These are phyloP conservation scores for Neurospora sp. DNA, from an alignment of 495 filamentous ascomycete genomes.

Conservation along the genomic window DNA sequence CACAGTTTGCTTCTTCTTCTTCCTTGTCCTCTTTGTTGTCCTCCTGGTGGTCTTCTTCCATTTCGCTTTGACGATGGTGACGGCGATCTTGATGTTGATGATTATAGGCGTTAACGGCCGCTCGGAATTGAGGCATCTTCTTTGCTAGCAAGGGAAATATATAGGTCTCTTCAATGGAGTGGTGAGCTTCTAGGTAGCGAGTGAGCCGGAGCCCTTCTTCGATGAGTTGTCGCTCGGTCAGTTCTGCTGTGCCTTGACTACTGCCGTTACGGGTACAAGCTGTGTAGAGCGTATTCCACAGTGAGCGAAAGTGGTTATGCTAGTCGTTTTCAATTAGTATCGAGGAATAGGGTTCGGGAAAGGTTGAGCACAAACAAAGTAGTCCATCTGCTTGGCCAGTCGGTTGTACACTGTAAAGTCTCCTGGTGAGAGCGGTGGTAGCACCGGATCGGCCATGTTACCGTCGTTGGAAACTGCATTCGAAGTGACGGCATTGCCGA, in stretches of 20 bases:
- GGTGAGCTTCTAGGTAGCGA: constrained; percentile 62
- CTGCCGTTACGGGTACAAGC: constrained; percentile 46
- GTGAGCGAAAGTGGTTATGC: constrained; percentile 68
- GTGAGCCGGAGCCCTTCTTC: constrained; percentile 54
- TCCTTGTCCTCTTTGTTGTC: neutral
- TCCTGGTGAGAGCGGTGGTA: constrained; percentile 15
- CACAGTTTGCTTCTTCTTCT: constrained; percentile 14
- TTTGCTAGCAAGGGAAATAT: constrained; percentile 69
- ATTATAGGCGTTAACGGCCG: constrained; percentile 1
- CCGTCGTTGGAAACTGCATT: neutral
- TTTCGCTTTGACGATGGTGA: neutral
- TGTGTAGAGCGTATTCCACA: constrained; percentile 59
- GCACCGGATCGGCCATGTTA: constrained; percentile 2
- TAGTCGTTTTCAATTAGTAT: constrained; percentile 15
- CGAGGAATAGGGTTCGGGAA: constrained; percentile 1
- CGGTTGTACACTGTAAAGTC: constrained; percentile 49
- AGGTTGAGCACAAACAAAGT: constrained; percentile 41
- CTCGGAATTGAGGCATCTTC: constrained; percentile 71
- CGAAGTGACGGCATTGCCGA: neutral
- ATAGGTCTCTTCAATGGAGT: constrained; percentile 74
- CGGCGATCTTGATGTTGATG: neutral
- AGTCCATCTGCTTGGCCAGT: constrained; percentile 69
- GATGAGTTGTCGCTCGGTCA: constrained; percentile 53
- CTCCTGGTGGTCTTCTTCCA: neutral
- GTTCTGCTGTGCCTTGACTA: constrained; percentile 1